Evolutionary conservation across 257 asterid genomes (phyloP).

Genomic region (Petunia axillaris): DNA sequence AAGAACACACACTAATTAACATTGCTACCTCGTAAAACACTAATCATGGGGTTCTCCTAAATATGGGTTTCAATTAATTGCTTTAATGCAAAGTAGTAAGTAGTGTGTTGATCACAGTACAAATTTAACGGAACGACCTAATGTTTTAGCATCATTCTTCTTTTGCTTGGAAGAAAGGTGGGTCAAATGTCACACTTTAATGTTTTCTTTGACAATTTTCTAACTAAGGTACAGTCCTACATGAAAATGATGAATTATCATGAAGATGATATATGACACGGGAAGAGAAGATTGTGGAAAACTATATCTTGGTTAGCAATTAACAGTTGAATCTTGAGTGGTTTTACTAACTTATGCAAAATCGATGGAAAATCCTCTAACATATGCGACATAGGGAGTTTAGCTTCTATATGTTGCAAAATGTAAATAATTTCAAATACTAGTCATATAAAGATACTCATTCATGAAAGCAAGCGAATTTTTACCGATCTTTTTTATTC

Average conservation of each 20-base stretch:
- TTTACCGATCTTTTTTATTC: no score
- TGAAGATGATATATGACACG: background rate
- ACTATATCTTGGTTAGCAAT: background rate
- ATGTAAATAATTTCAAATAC: no score
- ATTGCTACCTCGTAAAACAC: background rate
- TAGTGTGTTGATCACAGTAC: background rate
- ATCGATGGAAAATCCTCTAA: background rate
- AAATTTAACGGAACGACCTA: constrained; percentile 20
- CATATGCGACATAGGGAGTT: background rate
- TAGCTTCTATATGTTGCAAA: background rate
- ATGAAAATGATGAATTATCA: constrained; percentile 21
- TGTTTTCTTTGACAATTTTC: background rate
- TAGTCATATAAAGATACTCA: no score
- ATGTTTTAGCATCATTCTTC: background rate
- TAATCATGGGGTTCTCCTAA: constrained; percentile 14
- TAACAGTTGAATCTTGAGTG: background rate
- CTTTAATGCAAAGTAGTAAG: background rate
- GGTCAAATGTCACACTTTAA: constrained; percentile 23
- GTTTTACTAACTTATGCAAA: background rate
- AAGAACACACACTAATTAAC: background rate
- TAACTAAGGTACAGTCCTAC: constrained; percentile 15
- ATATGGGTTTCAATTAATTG: background rate
- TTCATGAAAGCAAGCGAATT: no score
- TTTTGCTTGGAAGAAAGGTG: constrained; percentile 29
- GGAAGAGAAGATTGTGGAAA: background rate